These are phyloP conservation scores for Calonectria pseudoturangicola DNA, from an alignment of 2,329 filamentous ascomycete species.

Conservation along the genomic window DNA sequence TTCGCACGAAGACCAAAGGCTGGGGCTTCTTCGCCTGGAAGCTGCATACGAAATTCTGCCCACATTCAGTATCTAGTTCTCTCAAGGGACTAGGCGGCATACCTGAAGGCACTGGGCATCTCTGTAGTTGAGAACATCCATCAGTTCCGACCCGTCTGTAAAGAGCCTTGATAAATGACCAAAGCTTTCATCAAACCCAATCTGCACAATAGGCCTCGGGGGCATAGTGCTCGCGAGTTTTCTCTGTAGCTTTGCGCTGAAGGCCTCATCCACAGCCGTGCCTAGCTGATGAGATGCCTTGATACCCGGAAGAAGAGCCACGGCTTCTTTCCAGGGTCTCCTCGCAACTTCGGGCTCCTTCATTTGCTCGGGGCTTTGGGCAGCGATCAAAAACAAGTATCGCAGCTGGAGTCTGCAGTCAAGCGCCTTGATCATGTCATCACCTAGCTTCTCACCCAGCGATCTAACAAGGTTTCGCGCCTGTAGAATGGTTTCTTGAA, in stretches of 20 bases:
- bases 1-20: constrained; percentile 88
- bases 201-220: constrained; percentile 89
- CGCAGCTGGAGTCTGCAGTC: constrained; percentile 80
- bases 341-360: constrained; percentile 67
- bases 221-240: constrained; percentile 94
- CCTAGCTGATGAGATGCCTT: constrained; percentile 77
- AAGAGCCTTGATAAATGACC: constrained; percentile 82
- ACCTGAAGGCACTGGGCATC: constrained; percentile 83
- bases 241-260: constrained; percentile 93
- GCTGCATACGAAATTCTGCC: constrained; percentile 81
- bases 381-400: constrained; percentile 75
- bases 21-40: constrained; percentile 88
- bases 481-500: constrained; percentile 72
- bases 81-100: constrained; percentile 52
- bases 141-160: constrained; percentile 81
- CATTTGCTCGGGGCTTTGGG: constrained; percentile 68
- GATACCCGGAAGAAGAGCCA: constrained; percentile 72
- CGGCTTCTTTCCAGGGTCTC: constrained; percentile 71
- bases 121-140: constrained; percentile 79
- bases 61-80: constrained; percentile 15
- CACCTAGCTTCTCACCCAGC: constrained; percentile 61
- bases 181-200: constrained; percentile 83
- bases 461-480: constrained; percentile 72
- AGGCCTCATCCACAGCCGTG: constrained; percentile 82
- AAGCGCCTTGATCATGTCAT: constrained; percentile 73